Conservation (phyloP, 179 eudicot species). For the Beta macrorhiza region DNA sequence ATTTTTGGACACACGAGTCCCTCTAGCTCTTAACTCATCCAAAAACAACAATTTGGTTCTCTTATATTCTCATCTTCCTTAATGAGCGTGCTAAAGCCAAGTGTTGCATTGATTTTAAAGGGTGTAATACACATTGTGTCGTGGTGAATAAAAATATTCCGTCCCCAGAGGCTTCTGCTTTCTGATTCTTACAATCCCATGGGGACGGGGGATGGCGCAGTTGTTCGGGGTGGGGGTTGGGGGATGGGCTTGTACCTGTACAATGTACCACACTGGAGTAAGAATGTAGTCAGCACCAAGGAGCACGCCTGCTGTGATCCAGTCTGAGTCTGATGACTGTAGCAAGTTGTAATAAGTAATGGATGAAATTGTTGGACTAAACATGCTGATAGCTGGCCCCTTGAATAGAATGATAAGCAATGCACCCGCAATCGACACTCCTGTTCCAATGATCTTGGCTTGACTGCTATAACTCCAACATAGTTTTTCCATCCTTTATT, state of each 20-base stretch:
- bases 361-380: conserved; percentile 17
- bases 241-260: conserved; percentile 33
- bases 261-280: conserved; percentile 43
- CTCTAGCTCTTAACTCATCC: no score
- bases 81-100: no score
- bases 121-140: not conserved
- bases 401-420: conserved; percentile 40
- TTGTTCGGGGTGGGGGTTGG: no score
- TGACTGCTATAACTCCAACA: conserved; percentile 42
- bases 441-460: conserved; percentile 40
- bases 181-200: no score
- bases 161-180: not conserved
- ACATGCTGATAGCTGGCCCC: conserved; percentile 35
- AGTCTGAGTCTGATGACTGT: conserved; percentile 24
- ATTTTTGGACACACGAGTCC: no score
- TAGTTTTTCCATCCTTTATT: conserved; percentile 39
- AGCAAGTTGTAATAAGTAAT: not conserved
- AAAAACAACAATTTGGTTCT: no score
- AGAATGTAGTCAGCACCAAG: conserved; percentile 39
- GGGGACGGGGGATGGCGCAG: no score
- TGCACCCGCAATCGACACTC: conserved; percentile 44
- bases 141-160: no score
- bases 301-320: conserved; percentile 41
- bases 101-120: no score
- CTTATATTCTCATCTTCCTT: no score